Evolutionary conservation across 2,329 filamentous ascomycete genomes (phyloP), one percentile per base, ranked within the genome.

Genomic region (Graphilbum ipis-grandicollis): DNA sequence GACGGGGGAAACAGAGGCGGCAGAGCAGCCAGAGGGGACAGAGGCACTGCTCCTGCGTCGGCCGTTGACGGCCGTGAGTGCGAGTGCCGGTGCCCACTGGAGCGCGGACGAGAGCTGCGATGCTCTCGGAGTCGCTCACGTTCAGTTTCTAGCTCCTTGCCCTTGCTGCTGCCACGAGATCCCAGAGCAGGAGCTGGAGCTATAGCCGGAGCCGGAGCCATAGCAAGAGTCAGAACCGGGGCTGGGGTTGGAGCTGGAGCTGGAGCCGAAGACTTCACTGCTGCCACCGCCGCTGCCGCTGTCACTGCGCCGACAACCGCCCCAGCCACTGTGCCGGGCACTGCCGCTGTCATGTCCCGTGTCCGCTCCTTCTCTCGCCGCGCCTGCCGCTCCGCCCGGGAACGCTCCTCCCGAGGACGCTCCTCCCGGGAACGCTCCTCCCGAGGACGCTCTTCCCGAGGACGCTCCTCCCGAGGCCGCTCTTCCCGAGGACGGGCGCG

Each of bases 351-450:
- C 14, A 39, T 43, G 28, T 56, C 56, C 25, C 43, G 46, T 25
- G 51, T 47, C 39, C 47, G 46, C 31, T 52, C 47, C 39, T 46
- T 49, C 26, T 56, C 51, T 30, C 51, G 52, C 13, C 48, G 47
- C 14, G 51, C 51, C 31, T 54, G 59, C 21, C 61, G 59, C 44
- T 68, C 64, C 36, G 58, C 59, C 48, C 62, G 68, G 40, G 60
- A 59, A 43, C 49, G 60, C 2, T 71, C 66, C 37, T 67, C 21
- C 10, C 21, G 21, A 5, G 10, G 21, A 23, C 21, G 21, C 21
- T 23, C 21, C 10, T 5, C 5, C 21, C 21, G 21, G 5, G 21
- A 10, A 23, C 21, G 21, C 21, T 23, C 21, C 10, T 5, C 5
- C 21, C 21, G 21, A 6, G 21, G 10, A 23, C 21, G 21, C 21